Evolutionary conservation across 129 eudicot species (phyloP), one percentile per base, ranked within the genome.

Genomic region (Heracleum sosnowskyi): DNA sequence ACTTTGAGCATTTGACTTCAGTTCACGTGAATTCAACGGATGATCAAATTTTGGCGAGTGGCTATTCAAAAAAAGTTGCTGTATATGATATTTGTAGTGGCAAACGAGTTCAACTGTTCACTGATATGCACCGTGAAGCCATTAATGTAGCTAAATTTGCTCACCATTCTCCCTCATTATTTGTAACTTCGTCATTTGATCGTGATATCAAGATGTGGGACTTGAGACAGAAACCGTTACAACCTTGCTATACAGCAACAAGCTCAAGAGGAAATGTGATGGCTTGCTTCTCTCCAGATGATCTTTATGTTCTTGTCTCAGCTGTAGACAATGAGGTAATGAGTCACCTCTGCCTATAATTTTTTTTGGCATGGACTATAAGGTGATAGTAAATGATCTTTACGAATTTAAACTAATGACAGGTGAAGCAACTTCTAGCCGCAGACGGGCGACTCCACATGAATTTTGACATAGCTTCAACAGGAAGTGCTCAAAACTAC

Each of bases 231-330:
- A 86, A 82, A 17, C 88, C 85, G 5, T 46, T 77, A n/a, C 76
- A 79, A 28, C 91, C 97, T 42, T 93, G 98, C 80, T 93, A 86
- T 82, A 70, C 91, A 2, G 90, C 90, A 73, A 79, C 92, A 71
- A 91, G 98, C 88, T 86, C 95, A 73, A 87, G 92, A 53, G 98
- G 97, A 85, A 93, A 93, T 69, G 97, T 93, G 37, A 93, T 93
- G 98, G 98, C 86, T 86, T 87, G 93, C 81, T 93, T 93, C 73
- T 93, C 97, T 36, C 95, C 92, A 2, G 98, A 93, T 74, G 98
- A 93, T 77, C 91, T 84, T 40, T 93, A 90, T 80, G 81, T 93
- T 80, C 90, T 93, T 39, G 95, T 89, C 12, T 93, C 98, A n/a
- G 89, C 98, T 49, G 91, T 93, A 26, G 97, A 93, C 79, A 91